Evolutionary conservation across 805 yeast species (phyloP).

Genomic region (Barnettozyma salicaria): DNA sequence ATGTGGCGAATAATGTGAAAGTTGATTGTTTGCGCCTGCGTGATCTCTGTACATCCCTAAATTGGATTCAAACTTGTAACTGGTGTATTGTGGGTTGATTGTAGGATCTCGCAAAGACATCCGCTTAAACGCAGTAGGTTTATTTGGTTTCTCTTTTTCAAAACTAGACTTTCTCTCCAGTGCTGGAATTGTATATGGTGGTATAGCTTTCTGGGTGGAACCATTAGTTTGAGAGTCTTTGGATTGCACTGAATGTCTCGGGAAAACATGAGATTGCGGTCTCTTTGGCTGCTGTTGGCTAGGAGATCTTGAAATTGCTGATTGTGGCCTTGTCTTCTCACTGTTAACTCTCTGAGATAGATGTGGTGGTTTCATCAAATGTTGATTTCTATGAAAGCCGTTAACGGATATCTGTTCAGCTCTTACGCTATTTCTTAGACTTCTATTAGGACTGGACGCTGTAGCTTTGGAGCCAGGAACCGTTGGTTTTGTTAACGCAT

Average conservation of each 20-base stretch:
- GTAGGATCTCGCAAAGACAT: conserved; percentile 31
- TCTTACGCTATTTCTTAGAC: not conserved
- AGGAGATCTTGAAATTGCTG: conserved; percentile 2
- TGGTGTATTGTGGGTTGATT: conserved; percentile 12
- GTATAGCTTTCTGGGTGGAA: conserved; percentile 43
- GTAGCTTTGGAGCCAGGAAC: no score
- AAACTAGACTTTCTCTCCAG: conserved; percentile 43
- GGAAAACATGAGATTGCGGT: conserved; percentile 3
- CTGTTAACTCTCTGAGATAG: not conserved
- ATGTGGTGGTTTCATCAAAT: conserved; percentile 1
- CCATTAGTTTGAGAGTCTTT: conserved; percentile 33
- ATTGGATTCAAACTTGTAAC: conserved; percentile 19
- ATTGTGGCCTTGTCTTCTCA: conserved; percentile 2
- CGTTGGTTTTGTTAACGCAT: no score
- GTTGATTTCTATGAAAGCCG: not conserved
- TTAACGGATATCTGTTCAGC: not conserved
- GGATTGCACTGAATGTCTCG: not conserved
- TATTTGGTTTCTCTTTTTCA: conserved; percentile 38
- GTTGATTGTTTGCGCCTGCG: conserved; percentile 11
- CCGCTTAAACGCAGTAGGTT: conserved; percentile 33
- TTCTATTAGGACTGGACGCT: no score
- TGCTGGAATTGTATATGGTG: conserved; percentile 14
- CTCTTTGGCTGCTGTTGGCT: not conserved
- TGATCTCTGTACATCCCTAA: conserved; percentile 25
- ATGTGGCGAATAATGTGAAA: conserved; percentile 12